Conservation (phyloP, 2,329 filamentous ascomycete genomes). For the Ramichloridium luteum region DNA sequence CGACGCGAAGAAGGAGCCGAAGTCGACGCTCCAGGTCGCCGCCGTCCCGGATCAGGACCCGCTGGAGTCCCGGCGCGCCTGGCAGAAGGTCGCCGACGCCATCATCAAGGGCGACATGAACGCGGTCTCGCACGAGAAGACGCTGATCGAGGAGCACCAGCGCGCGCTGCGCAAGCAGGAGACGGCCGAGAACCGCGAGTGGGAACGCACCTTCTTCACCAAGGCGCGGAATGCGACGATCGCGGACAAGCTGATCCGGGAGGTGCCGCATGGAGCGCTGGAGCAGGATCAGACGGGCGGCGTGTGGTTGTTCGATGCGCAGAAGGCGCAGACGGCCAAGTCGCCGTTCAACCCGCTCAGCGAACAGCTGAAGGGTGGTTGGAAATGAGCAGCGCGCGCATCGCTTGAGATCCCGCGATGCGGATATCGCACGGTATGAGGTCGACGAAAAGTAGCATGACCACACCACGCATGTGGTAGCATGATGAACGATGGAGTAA, state of each 20-base stretch:
- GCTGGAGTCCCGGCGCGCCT: constrained; percentile 77
- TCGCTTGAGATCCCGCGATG: too few relatives aligned
- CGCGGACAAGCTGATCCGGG: constrained; percentile 37
- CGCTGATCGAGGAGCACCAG: constrained; percentile 81
- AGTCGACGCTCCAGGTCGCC: constrained; percentile 58
- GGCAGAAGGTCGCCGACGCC: constrained; percentile 71
- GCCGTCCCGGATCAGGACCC: constrained; percentile 70
- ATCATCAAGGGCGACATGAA: constrained; percentile 80
- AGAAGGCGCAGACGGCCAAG: constrained; percentile 32
- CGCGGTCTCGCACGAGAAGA: constrained; percentile 63
- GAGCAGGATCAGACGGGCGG: constrained; percentile 57
- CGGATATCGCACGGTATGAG: too few relatives aligned
- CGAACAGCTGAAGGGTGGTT: constrained; percentile 17
- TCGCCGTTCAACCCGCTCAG: constrained; percentile 20
- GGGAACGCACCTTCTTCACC: constrained; percentile 76
- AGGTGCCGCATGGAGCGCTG: constrained; percentile 31
- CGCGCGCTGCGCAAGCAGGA: constrained; percentile 64
- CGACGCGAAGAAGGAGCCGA: constrained; percentile 35
- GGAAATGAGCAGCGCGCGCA: constrained; percentile 13
- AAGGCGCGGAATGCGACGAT: constrained; percentile 27
- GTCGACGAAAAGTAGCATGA: not conserved
- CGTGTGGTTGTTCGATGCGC: constrained; percentile 55
- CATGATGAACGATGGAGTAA: too few relatives aligned
- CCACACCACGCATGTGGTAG: too few relatives aligned
- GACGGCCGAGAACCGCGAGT: constrained; percentile 58